Base-by-base conservation (phyloP, 148 eudicot genomes). In the Nyssa sinensis region DNA sequence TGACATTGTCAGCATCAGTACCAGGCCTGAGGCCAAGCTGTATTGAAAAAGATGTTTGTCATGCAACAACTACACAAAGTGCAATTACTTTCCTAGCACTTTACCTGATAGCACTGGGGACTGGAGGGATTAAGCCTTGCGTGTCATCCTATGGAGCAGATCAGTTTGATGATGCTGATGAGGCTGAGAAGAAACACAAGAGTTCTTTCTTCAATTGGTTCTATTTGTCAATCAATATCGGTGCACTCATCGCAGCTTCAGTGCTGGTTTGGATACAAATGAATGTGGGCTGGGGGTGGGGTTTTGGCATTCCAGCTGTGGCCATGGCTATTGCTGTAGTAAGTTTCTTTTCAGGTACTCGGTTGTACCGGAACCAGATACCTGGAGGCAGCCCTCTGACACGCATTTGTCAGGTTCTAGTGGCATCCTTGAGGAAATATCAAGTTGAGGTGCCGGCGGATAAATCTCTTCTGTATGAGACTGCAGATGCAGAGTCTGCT, bases 331-430 rank as follows among this genome's bases (percentile, higher is more conserved):
- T 87, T 19, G 88, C 88, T 32, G 86, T 87, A 2, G 83, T 53
- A 1, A 77, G 78, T 21, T 86, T 86, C 84, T 86, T 86, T 65
- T 83, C 83, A 7, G 89, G 89, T 32, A 80, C 89, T 24, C 67
- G 79, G 9, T 59, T 81, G 75, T 86, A 75, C 28, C 76, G 89
- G 30, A 75, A 80, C 71, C 91, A 87, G 77, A 84, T 69, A 63
- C 91, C 91, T 12, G 85, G 85, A 6, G 91, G 91, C 3, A 87
- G 91, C 77, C 91, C 91, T 35, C 72, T 87, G 29, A 85, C 86
- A 8, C 86, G 91, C 16, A 60, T 87, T 19, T 83, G 83, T 66
- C 88, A 87, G 66, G 91, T 87, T 21, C 4, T 87, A 7, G 82
- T 85, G 19, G 88, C 88, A 0, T 79, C 88, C 7, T 81, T 78